phyloP scores from a whole-genome alignment of 306 rosid species.

The Ormosia semicastrata region DNA sequence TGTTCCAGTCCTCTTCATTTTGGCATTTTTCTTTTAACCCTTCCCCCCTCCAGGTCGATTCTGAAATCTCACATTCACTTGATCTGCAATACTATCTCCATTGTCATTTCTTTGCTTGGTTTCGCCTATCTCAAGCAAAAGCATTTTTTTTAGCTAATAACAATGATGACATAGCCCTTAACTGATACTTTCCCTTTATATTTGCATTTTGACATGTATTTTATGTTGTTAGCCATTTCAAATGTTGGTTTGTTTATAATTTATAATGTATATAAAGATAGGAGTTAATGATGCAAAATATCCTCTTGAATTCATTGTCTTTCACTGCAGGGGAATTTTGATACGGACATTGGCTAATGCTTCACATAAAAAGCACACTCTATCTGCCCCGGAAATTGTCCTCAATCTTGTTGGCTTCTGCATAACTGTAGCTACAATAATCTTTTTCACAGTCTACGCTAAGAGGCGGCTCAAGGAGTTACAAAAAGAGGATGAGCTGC shows the following conservation, averaged over 20 bases:
- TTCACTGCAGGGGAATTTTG: constrained; percentile 68
- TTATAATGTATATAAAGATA: not conserved
- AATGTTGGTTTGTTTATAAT: not conserved
- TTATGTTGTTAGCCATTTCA: not conserved
- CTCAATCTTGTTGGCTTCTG: constrained; percentile 61
- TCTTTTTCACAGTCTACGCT: constrained; percentile 66
- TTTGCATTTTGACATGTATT: not conserved
- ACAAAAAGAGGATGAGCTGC: constrained; percentile 47
- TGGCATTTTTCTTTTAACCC: too few species aligned
- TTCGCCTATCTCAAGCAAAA: not conserved
- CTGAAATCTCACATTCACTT: not conserved
- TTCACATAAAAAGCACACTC: constrained; percentile 46
- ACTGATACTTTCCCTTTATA: not conserved
- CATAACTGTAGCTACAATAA: constrained; percentile 52
- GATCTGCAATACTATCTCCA: not conserved
- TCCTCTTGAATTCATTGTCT: constrained; percentile 3
- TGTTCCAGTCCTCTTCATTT: too few species aligned
- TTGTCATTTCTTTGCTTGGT: not conserved
- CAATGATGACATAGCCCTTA: not conserved
- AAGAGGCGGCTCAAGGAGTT: constrained; percentile 57
- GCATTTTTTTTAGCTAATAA: not conserved
- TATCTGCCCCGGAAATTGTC: constrained; percentile 60
- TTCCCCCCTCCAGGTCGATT: not conserved
- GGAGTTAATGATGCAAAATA: not conserved
- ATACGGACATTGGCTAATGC: constrained; percentile 73